Evolutionary conservation across 768 basidiomycete genomes (phyloP).

Genomic region (Podaxis pistillaris): DNA sequence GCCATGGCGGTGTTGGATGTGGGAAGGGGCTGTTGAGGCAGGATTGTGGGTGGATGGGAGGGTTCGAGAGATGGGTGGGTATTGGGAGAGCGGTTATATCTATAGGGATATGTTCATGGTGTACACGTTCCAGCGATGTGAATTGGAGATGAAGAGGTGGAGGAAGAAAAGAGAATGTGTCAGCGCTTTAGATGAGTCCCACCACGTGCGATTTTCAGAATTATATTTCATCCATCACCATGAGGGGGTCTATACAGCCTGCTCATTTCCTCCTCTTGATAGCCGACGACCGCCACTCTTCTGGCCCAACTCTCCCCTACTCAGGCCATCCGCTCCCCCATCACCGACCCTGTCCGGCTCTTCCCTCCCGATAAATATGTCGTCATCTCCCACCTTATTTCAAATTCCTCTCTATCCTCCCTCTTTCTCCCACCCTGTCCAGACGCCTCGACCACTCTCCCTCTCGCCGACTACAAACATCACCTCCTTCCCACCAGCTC

Average conservation of each 20-base stretch:
- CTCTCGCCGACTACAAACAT: background rate
- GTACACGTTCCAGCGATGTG: constrained; percentile 32
- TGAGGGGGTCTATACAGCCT: background rate
- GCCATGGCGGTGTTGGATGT: constrained; percentile 33
- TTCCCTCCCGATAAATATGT: background rate
- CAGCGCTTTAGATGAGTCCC: background rate
- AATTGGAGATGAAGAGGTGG: background rate
- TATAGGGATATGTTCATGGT: constrained; percentile 45
- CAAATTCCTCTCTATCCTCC: background rate
- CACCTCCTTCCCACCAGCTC: background rate
- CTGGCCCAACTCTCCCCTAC: background rate
- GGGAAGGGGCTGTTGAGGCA: background rate
- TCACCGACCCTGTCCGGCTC: too few relatives aligned
- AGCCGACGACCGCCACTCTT: background rate
- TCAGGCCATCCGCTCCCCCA: background rate
- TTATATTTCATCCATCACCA: too few relatives aligned
- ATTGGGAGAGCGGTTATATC: constrained; percentile 18
- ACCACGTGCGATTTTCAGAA: background rate
- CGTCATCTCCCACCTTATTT: background rate
- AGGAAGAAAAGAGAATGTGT: background rate
- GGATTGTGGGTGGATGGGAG: constrained; percentile 15
- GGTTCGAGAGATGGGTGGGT: constrained; percentile 18
- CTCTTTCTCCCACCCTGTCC: background rate
- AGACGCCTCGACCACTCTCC: background rate
- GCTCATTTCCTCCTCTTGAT: too few relatives aligned